These are phyloP conservation scores for Sutorius australiensis DNA, from an alignment of 768 basidiomycete genomes.

Conservation along the genomic window DNA sequence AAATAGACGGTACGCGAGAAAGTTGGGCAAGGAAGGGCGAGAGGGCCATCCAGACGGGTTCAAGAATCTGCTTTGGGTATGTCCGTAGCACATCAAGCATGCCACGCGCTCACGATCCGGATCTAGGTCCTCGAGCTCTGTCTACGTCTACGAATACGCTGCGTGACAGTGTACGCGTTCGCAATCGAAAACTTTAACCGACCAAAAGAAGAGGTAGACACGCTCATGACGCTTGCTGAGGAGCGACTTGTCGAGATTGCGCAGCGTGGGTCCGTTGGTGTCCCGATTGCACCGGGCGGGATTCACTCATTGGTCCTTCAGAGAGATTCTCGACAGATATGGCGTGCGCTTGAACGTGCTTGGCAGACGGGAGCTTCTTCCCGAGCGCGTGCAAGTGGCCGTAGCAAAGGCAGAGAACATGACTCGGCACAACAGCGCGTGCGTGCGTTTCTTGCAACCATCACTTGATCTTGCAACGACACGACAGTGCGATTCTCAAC, in stretches of 20 bases:
- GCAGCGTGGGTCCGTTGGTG: conserved; percentile 63
- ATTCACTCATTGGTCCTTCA: conserved; percentile 27
- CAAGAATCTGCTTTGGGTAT: conserved; percentile 69
- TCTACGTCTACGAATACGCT: conserved; percentile 69
- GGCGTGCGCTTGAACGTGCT: conserved; percentile 83
- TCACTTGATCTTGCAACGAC: background rate
- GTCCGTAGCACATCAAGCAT: conserved; percentile 19
- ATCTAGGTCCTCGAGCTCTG: conserved; percentile 84
- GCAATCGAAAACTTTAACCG: conserved; percentile 97
- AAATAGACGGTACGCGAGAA: conserved; percentile 84
- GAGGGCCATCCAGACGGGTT: conserved; percentile 89
- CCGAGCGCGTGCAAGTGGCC: conserved; percentile 66
- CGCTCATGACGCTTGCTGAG: conserved; percentile 83
- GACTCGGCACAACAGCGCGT: conserved; percentile 75
- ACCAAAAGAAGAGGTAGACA: conserved; percentile 77
- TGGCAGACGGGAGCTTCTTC: conserved; percentile 73
- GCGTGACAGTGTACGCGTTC: conserved; percentile 96
- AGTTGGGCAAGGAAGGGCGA: conserved; percentile 55
- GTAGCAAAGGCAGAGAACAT: conserved; percentile 68
- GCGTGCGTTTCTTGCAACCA: background rate
- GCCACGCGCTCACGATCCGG: background rate
- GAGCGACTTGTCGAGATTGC: conserved; percentile 75
- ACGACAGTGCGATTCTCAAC: conserved; percentile 76
- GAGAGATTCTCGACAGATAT: conserved; percentile 75
- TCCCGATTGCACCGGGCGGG: background rate